These are phyloP conservation scores for Microdochium nivale DNA, from an alignment of 2,329 filamentous ascomycete genomes.

Conservation along the genomic window DNA sequence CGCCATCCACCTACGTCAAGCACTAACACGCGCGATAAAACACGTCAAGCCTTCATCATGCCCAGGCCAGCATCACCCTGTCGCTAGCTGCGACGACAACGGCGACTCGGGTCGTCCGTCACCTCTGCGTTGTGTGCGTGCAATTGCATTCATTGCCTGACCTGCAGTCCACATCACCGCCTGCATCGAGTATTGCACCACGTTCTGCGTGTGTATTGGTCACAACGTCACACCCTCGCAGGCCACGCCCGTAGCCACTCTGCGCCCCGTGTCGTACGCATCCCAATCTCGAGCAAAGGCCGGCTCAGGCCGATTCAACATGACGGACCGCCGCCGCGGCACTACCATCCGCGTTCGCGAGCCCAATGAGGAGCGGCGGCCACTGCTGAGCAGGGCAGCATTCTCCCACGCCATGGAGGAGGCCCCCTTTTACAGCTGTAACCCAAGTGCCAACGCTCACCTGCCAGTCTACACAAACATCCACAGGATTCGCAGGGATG, in stretches of 20 bases:
- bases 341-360: slow-evolving; percentile 10
- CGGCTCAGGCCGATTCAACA: not conserved
- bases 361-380: slow-evolving; percentile 18
- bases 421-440: slow-evolving; percentile 42
- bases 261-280: not conserved
- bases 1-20: not conserved
- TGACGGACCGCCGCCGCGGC: slow-evolving; percentile 3
- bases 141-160: no score
- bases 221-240: no score
- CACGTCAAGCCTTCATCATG: no score
- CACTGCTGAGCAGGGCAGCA: slow-evolving; percentile 25
- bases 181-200: no score
- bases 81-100: no score
- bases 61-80: no score
- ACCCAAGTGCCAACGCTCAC: slow-evolving; percentile 48
- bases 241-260: no score
- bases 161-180: no score
- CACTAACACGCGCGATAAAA: no score
- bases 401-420: slow-evolving; percentile 26
- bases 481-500: slow-evolving; percentile 59
- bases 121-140: no score
- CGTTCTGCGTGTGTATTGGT: no score
- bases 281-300: not conserved
- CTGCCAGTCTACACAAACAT: slow-evolving; percentile 72
- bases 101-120: no score